Conservation (phyloP, 495 filamentous ascomycete species). For the Opeltia flavorubescens region DNA sequence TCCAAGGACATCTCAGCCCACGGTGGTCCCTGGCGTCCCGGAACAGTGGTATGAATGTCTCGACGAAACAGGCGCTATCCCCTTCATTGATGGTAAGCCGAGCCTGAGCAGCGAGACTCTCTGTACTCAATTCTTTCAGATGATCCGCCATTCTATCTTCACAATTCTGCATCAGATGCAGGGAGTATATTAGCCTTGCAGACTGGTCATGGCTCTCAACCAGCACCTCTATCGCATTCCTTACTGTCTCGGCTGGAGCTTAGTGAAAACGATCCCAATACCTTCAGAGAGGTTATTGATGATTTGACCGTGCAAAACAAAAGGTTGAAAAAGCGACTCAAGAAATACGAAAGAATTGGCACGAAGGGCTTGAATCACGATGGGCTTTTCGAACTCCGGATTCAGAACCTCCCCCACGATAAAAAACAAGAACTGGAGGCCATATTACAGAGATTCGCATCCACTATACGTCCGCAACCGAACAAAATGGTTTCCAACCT, state of each 20-base stretch:
- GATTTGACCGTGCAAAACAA: slow-evolving; percentile 60
- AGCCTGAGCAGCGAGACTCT: not conserved
- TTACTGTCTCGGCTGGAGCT: slow-evolving; percentile 18
- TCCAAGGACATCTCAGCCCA: not conserved
- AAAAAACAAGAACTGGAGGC: slow-evolving; percentile 64
- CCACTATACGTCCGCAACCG: slow-evolving; percentile 14
- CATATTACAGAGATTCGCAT: slow-evolving; percentile 51
- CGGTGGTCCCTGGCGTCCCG: not conserved
- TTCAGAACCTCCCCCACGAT: slow-evolving; percentile 48
- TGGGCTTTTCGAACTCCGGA: slow-evolving; percentile 61
- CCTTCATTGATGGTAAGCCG: slow-evolving; percentile 12
- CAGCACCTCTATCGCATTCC: slow-evolving; percentile 9
- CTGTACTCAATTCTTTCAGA: slow-evolving; percentile 14
- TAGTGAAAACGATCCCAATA: slow-evolving; percentile 39
- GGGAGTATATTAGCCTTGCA: slow-evolving; percentile 9
- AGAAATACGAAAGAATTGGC: slow-evolving; percentile 49
- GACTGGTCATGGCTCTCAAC: slow-evolving; percentile 3
- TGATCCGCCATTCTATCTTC: slow-evolving; percentile 40
- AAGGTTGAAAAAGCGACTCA: slow-evolving; percentile 52
- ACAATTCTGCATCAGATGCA: slow-evolving; percentile 31
- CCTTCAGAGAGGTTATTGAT: slow-evolving; percentile 54
- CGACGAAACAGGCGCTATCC: not conserved
- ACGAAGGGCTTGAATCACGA: slow-evolving; percentile 45
- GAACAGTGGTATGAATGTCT: not conserved
- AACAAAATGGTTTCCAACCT: not conserved